A percentile compares a stretch with the other conserved stretches of the same genome.
Evolutionary conservation across 2,329 filamentous ascomycete genomes (phyloP).

Genomic region (Exophiala sideris): DNA sequence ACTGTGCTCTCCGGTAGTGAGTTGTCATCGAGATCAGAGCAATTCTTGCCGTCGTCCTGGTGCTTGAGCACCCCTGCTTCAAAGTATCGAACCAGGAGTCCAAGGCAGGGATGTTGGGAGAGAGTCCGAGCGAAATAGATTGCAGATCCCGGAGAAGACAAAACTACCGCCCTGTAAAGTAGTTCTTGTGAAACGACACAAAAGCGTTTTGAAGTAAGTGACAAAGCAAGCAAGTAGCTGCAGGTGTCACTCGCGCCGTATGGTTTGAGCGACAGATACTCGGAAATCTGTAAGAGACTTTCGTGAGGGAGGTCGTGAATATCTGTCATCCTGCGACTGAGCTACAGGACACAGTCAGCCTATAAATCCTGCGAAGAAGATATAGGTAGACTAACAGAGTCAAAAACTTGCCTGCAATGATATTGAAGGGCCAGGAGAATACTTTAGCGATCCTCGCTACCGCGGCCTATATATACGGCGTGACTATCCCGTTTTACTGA

Average conservation of each 20-base stretch:
- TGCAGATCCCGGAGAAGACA: neutral
- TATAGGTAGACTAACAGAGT: neutral
- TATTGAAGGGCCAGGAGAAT: no score
- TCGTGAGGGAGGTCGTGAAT: neutral
- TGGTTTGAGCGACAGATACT: neutral
- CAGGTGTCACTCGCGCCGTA: neutral
- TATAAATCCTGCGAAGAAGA: neutral
- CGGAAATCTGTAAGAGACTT: neutral
- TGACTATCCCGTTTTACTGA: no score
- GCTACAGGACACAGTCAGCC: neutral
- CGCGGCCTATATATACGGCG: no score
- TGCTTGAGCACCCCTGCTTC: neutral
- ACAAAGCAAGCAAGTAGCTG: neutral
- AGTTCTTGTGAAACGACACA: neutral
- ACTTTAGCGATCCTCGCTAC: neutral
- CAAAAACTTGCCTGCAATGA: neutral
- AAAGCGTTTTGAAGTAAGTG: neutral
- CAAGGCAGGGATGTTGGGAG: neutral
- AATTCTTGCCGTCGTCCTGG: neutral
- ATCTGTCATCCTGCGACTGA: neutral
- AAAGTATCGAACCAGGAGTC: neutral
- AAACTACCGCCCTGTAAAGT: neutral
- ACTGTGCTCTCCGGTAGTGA: neutral
- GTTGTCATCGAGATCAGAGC: neutral
- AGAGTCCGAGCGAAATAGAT: neutral